Evolutionary conservation across 352 stramenopile genomes (phyloP).

Genomic region (Globisporangium paddicum): DNA sequence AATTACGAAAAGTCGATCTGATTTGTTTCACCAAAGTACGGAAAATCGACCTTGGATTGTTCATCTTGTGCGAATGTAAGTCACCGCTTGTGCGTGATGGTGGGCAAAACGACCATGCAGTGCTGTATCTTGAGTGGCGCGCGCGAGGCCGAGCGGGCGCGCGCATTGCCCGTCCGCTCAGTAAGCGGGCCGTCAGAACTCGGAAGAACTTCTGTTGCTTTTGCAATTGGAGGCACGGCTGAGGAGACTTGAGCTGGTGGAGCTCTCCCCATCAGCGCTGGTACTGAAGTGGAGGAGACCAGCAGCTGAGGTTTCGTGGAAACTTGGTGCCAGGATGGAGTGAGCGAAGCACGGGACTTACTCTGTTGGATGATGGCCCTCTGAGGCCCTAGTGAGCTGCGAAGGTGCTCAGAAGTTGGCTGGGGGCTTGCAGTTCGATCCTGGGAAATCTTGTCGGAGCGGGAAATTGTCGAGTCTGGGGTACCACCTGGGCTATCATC

Average conservation of each 20-base stretch:
- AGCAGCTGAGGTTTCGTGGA: conserved; percentile 44
- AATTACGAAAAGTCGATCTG: background rate
- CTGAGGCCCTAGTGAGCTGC: background rate
- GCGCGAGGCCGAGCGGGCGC: background rate
- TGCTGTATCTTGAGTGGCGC: conserved; percentile 12
- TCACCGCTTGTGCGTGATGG: conserved; percentile 16
- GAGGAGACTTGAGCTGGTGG: background rate
- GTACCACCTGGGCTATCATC: background rate
- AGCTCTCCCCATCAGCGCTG: background rate
- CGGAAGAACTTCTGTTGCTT: no score
- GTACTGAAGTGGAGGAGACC: conserved; percentile 16
- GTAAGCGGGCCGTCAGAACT: background rate
- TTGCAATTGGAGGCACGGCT: background rate
- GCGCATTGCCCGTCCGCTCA: background rate
- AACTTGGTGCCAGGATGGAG: conserved; percentile 34
- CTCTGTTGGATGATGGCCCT: background rate
- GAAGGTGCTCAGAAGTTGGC: background rate
- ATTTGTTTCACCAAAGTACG: no score
- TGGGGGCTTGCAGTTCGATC: background rate
- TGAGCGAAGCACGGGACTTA: background rate
- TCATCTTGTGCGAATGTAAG: no score
- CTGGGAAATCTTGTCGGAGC: background rate
- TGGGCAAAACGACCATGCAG: conserved; percentile 25
- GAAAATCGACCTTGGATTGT: background rate
- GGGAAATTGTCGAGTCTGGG: background rate